phyloP scores from a whole-genome alignment of 2,329 filamentous ascomycete genomes.

The Trichoderma koningii region DNA sequence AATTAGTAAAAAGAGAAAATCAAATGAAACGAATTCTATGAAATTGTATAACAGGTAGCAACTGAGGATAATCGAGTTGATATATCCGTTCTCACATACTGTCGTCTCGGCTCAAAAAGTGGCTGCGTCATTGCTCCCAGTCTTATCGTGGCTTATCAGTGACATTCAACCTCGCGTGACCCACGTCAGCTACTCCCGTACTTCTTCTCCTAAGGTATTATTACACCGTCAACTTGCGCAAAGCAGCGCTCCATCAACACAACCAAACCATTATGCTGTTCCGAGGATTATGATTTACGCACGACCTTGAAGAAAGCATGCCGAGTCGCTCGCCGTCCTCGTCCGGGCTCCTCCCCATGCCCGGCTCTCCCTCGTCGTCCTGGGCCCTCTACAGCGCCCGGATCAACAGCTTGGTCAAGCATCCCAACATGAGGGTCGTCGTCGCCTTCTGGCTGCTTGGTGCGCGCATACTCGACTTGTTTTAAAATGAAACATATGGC shows the following conservation, averaged over 20 bases:
- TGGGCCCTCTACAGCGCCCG: constrained; percentile 74
- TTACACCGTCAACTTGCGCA: neutral
- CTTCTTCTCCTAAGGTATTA: neutral
- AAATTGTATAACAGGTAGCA: neutral
- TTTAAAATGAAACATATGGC: too few species aligned
- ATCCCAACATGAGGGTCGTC: constrained; percentile 70
- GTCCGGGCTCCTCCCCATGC: constrained; percentile 54
- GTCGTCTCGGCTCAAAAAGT: too few species aligned
- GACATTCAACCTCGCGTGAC: constrained; percentile 14
- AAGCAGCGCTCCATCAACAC: neutral
- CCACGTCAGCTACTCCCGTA: neutral
- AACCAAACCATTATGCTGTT: constrained; percentile 2
- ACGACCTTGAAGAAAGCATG: constrained; percentile 28
- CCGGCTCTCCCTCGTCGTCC: constrained; percentile 62
- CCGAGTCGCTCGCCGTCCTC: constrained; percentile 46
- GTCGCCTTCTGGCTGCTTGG: constrained; percentile 93
- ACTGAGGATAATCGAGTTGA: neutral
- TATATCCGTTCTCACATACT: too few species aligned
- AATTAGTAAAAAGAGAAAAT: too few species aligned
- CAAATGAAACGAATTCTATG: too few species aligned
- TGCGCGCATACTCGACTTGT: constrained; percentile 44
- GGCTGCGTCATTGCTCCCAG: constrained; percentile 16
- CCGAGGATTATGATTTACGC: neutral
- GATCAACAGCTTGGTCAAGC: constrained; percentile 62
- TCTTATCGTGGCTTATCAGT: constrained; percentile 21